These are phyloP conservation scores for Trichoderma oligosporum DNA, from an alignment of 2,329 filamentous ascomycete species.

Conservation along the genomic window DNA sequence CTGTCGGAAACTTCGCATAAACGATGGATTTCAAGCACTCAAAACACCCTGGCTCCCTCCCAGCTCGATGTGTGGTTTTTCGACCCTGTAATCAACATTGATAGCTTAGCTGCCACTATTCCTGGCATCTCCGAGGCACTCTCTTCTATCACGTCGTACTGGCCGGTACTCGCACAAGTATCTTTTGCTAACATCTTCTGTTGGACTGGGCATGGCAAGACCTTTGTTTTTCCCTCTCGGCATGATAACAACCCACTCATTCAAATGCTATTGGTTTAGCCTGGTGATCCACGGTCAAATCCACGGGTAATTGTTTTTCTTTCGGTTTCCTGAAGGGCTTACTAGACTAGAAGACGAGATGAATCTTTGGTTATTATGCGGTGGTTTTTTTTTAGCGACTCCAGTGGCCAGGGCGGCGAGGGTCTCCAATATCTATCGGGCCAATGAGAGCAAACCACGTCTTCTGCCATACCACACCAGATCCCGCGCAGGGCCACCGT, in stretches of 20 bases:
- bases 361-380: conserved; percentile 16
- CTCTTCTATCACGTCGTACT: background rate
- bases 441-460: conserved; percentile 38
- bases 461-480: conserved; percentile 29
- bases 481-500: conserved; percentile 25
- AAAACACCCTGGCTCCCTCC: background rate
- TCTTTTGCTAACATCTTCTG: background rate
- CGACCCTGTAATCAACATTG: background rate
- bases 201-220: background rate
- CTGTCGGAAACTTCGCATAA: background rate
- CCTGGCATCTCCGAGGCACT: background rate
- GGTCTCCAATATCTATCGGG: conserved; percentile 23
- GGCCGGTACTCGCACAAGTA: background rate
- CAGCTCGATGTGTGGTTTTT: background rate
- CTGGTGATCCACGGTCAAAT: conserved; percentile 1
- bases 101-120: background rate
- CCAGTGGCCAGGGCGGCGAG: conserved; percentile 18
- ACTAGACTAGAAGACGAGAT: conserved; percentile 13
- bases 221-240: conserved; percentile 3
- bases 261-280: background rate
- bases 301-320: background rate
- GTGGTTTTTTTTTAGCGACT: conserved; percentile 17
- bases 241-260: background rate
- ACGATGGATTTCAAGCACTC: background rate
- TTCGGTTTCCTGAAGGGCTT: conserved; percentile 15